Percentiles rank a stretch among this genome's conserved stretches.
Conservation (phyloP, 257 asterid genomes). For the Solanum sejunctum region DNA sequence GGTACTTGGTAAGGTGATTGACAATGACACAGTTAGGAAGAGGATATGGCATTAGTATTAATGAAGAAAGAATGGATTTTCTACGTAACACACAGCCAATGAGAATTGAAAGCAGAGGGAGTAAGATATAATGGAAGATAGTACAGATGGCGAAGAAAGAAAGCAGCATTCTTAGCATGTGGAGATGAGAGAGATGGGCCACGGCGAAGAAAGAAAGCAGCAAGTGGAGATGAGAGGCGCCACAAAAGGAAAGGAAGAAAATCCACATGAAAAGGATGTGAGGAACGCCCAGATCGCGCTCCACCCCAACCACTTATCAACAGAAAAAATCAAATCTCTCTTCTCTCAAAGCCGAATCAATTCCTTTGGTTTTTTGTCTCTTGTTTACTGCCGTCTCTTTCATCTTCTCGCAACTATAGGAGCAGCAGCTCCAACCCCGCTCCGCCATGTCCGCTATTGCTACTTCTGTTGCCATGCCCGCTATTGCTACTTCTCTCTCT, state of each 20-base stretch:
- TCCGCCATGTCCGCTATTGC: too few relatives aligned
- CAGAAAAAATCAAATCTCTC: slow-evolving; percentile 7
- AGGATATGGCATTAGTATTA: background rate
- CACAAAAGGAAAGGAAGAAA: slow-evolving; percentile 23
- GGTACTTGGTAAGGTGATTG: too few relatives aligned
- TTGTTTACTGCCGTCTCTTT: background rate
- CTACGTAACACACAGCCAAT: background rate
- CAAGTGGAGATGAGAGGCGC: slow-evolving; percentile 19
- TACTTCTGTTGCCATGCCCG: too few relatives aligned
- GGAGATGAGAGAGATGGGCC: too few relatives aligned
- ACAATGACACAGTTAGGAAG: too few relatives aligned
- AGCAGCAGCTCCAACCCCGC: background rate
- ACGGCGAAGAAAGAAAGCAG: too few relatives aligned
- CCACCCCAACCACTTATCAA: slow-evolving; percentile 49
- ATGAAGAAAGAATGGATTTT: background rate
- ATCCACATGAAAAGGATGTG: slow-evolving; percentile 40
- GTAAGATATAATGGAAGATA: slow-evolving; percentile 13
- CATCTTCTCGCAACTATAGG: background rate
- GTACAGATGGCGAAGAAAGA: too few relatives aligned
- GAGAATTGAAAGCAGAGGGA: background rate
- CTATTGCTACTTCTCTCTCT: slow-evolving; percentile 42
- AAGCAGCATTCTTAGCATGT: too few relatives aligned
- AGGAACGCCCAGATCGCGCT: slow-evolving; percentile 64
- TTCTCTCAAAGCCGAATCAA: background rate
- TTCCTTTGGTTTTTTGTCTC: background rate